A percentile compares a stretch with the other conserved stretches of the same genome.
Conservation (phyloP, 352 stramenopile genomes). For the Pythium chondricola region DNA sequence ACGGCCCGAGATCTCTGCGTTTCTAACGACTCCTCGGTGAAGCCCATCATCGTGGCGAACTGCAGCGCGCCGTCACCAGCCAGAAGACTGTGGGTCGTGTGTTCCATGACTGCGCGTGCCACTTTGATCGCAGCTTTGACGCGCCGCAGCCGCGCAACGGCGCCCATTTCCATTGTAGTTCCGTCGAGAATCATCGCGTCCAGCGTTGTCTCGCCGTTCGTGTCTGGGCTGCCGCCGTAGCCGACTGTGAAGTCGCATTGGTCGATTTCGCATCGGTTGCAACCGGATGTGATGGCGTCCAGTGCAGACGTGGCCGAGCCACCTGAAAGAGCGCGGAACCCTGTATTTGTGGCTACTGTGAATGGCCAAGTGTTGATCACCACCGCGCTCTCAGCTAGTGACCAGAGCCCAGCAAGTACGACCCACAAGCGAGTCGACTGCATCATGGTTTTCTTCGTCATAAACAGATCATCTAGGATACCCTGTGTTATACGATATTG, state of each 20-base stretch:
- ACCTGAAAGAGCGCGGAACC: conserved; percentile 40
- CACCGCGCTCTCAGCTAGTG: conserved; percentile 21
- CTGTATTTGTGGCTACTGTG: conserved; percentile 54
- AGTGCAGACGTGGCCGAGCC: conserved; percentile 19
- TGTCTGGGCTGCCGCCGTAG: conserved; percentile 84
- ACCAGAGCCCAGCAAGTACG: too few relatives aligned
- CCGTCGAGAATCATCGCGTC: conserved; percentile 91
- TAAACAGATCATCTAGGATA: neutral
- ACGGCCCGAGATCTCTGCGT: conserved; percentile 54
- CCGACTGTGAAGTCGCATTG: conserved; percentile 88
- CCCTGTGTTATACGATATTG: conserved; percentile 3
- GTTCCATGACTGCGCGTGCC: conserved; percentile 81
- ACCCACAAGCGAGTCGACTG: neutral
- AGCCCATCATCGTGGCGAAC: conserved; percentile 91
- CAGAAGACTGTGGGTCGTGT: conserved; percentile 85
- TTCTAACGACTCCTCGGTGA: conserved; percentile 63
- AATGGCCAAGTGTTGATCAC: conserved; percentile 87
- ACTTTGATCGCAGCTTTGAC: conserved; percentile 82
- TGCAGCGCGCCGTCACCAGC: conserved; percentile 75
- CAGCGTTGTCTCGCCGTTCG: conserved; percentile 81
- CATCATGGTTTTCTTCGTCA: neutral
- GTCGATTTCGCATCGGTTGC: conserved; percentile 75
- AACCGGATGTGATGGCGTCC: conserved; percentile 62
- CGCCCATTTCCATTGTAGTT: conserved; percentile 77
- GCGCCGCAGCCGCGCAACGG: conserved; percentile 70